These are phyloP conservation scores for Metschnikowia sp. DNA, from an alignment of 805 yeast genomes.

Conservation along the genomic window DNA sequence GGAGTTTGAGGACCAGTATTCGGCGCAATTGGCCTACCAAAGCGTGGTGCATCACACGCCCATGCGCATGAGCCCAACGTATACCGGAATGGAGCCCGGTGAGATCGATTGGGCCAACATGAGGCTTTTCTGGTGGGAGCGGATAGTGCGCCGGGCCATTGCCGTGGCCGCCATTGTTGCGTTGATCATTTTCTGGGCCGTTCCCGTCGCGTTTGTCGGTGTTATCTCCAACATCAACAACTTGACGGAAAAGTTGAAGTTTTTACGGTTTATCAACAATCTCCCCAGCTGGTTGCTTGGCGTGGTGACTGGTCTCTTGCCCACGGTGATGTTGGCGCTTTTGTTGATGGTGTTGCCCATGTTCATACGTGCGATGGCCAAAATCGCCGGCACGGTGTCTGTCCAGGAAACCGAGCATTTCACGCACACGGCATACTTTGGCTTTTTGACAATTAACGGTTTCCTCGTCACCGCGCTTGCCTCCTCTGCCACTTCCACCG, in stretches of 20 bases:
- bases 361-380: constrained; percentile 61
- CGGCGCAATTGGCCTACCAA: constrained; percentile 72
- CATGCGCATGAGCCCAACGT: constrained; percentile 55
- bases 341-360: constrained; percentile 67
- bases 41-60: constrained; percentile 63
- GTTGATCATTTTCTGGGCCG: constrained; percentile 63
- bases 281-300: constrained; percentile 57
- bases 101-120: constrained; percentile 70
- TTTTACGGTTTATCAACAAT: constrained; percentile 51
- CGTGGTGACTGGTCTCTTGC: constrained; percentile 63
- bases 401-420: constrained; percentile 55
- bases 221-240: constrained; percentile 63
- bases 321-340: constrained; percentile 61
- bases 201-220: constrained; percentile 80
- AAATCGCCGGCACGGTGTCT: constrained; percentile 55
- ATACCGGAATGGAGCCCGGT: constrained; percentile 59
- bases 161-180: constrained; percentile 55
- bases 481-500: constrained; percentile 68
- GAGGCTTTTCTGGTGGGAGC: constrained; percentile 81
- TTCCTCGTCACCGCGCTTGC: constrained; percentile 69
- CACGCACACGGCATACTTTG: constrained; percentile 67
- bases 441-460: constrained; percentile 67
- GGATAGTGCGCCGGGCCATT: constrained; percentile 49
- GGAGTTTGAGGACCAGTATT: constrained; percentile 72
- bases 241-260: constrained; percentile 51